Percentiles rank a stretch among this genome's conserved stretches.
phyloP scores from a whole-genome alignment of 345 rosid species.

The Eucalyptus camaldulensis region DNA sequence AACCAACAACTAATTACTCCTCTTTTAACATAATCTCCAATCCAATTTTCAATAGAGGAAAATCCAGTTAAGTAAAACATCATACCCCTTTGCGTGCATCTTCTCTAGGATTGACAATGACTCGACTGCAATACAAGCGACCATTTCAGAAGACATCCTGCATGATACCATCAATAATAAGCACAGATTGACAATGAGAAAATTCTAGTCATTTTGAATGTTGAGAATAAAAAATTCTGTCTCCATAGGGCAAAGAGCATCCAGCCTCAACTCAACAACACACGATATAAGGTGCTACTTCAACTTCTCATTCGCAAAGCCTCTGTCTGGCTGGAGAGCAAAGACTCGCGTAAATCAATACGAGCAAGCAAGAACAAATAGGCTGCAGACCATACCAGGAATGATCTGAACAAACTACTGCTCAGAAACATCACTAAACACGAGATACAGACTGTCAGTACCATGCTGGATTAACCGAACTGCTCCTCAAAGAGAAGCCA shows the following conservation, averaged over 20 bases:
- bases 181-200: background rate
- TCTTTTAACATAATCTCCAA: background rate
- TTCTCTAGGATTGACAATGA: conserved; percentile 84
- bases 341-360: background rate
- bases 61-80: background rate
- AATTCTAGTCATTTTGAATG: background rate
- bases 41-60: background rate
- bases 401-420: background rate
- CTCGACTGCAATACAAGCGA: conserved; percentile 93
- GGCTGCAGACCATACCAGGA: background rate
- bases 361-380: background rate
- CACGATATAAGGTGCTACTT: background rate
- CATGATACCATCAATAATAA: background rate
- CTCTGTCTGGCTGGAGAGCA: background rate
- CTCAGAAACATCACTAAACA: background rate
- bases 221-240: background rate
- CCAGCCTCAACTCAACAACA: background rate
- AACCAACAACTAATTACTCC: background rate
- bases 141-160: conserved; percentile 97
- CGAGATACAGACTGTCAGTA: background rate
- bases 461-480: background rate
- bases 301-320: background rate
- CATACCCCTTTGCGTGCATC: conserved; percentile 92
- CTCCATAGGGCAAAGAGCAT: background rate
- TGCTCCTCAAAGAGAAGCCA: background rate